A percentile compares a stretch with the other conserved stretches of the same genome.
Evolutionary conservation across 176 grass and related monocot genomes (phyloP).

Genomic region (Bothriochloa decipiens): DNA sequence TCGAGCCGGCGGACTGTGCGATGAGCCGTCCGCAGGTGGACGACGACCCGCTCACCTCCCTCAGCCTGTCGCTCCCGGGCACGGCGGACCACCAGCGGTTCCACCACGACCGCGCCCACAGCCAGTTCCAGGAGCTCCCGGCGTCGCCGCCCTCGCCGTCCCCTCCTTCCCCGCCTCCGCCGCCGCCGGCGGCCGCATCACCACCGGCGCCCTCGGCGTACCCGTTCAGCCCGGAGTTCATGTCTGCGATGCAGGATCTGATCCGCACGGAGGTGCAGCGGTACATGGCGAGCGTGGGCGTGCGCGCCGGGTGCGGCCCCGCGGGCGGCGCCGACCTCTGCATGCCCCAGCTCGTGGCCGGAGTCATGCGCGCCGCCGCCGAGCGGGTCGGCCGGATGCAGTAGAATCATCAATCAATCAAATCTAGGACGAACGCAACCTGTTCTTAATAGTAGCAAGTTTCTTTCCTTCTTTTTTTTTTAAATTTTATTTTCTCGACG

Average conservation of each 20-base stretch:
- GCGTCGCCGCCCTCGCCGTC: not conserved
- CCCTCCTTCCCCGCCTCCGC: not conserved
- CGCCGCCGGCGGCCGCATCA: not conserved
- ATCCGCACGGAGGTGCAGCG: constrained; percentile 72
- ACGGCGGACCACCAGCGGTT: constrained; percentile 30
- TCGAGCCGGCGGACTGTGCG: constrained; percentile 41
- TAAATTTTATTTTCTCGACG: not conserved
- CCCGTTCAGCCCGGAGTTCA: constrained; percentile 42
- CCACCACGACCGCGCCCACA: constrained; percentile 43
- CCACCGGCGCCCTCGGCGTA: not conserved
- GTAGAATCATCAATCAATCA: not conserved
- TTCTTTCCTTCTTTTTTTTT: not conserved
- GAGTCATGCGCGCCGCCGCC: constrained; percentile 53
- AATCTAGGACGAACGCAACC: not conserved
- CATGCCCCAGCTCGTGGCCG: constrained; percentile 48
- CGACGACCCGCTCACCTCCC: constrained; percentile 74
- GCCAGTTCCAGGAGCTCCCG: constrained; percentile 50
- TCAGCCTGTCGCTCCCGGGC: constrained; percentile 68
- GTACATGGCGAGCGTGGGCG: constrained; percentile 70
- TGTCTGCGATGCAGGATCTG: constrained; percentile 71
- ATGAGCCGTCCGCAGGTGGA: constrained; percentile 46
- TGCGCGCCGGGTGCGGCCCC: constrained; percentile 47
- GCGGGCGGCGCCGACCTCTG: not conserved
- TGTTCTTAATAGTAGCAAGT: not conserved
- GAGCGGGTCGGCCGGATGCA: constrained; percentile 46